Percentiles rank a stretch among this genome's conserved stretches.
These are phyloP conservation scores for Colletotrichum agaves DNA, from an alignment of 2,329 filamentous ascomycete species.

Conservation along the genomic window DNA sequence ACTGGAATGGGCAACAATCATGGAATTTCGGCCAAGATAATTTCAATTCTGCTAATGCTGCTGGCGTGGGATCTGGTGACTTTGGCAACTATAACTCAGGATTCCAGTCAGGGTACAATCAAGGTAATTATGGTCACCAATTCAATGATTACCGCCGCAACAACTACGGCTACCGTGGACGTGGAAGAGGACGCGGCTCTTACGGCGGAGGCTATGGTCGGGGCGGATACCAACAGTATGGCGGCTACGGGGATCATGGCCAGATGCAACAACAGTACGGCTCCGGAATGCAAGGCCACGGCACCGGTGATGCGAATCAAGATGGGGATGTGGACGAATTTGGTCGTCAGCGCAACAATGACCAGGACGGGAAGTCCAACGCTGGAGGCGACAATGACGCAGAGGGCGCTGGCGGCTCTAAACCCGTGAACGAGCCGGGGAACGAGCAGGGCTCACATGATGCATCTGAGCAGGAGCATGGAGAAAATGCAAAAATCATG, in stretches of 20 bases:
- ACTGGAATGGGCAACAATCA: slow-evolving; percentile 83
- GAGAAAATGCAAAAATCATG: slow-evolving; percentile 39
- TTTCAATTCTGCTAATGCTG: slow-evolving; percentile 87
- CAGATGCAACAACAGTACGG: slow-evolving; percentile 38
- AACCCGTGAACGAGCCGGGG: slow-evolving; percentile 38
- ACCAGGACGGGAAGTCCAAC: slow-evolving; percentile 26
- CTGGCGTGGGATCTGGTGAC: slow-evolving; percentile 83
- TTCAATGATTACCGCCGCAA: slow-evolving; percentile 81
- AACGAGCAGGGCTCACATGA: slow-evolving; percentile 40
- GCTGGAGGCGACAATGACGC: slow-evolving; percentile 18
- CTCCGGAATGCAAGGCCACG: slow-evolving; percentile 36
- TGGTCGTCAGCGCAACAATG: slow-evolving; percentile 46
- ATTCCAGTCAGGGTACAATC: slow-evolving; percentile 81
- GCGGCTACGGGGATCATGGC: slow-evolving; percentile 51
- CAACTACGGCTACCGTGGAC: slow-evolving; percentile 74
- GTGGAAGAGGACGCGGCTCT: slow-evolving; percentile 73
- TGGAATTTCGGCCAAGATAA: slow-evolving; percentile 90
- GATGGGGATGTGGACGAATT: slow-evolving; percentile 52
- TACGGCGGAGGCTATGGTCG: slow-evolving; percentile 65
- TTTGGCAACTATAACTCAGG: slow-evolving; percentile 83
- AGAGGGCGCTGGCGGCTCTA: slow-evolving; percentile 19
- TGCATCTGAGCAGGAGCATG: slow-evolving; percentile 42
- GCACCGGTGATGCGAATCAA: slow-evolving; percentile 39
- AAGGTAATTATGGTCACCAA: slow-evolving; percentile 85
- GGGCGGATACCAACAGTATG: slow-evolving; percentile 63